Percentiles rank a stretch among this genome's conserved stretches.
These are phyloP conservation scores for Marasmius sp. DNA, from an alignment of 1,284 basidiomycete genomes.

Conservation along the genomic window DNA sequence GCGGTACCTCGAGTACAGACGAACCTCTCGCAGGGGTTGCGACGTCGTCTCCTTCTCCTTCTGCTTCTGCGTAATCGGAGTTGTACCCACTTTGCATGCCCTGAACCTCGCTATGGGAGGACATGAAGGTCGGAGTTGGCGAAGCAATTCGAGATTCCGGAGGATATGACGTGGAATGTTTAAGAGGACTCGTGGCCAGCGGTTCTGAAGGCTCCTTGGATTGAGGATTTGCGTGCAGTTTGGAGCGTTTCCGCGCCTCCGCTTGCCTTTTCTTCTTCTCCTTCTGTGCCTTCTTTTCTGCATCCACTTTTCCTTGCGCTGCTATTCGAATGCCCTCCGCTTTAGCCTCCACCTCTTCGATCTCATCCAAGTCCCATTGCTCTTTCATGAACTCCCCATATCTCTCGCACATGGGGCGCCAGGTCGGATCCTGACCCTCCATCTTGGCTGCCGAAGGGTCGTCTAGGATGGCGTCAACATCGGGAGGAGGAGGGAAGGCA, in stretches of 20 bases:
- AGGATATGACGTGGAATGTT: background rate
- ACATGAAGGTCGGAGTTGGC: background rate
- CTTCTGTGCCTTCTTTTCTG: slow-evolving; percentile 48
- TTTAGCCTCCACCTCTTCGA: slow-evolving; percentile 65
- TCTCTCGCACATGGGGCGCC: slow-evolving; percentile 77
- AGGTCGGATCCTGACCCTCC: slow-evolving; percentile 44
- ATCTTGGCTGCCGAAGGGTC: slow-evolving; percentile 25
- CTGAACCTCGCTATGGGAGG: background rate
- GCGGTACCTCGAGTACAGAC: background rate
- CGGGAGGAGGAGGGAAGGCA: slow-evolving; percentile 71
- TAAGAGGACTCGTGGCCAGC: background rate
- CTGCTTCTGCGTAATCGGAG: background rate
- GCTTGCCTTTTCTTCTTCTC: slow-evolving; percentile 51
- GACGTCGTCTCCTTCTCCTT: background rate
- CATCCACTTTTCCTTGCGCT: slow-evolving; percentile 43
- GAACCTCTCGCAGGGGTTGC: background rate
- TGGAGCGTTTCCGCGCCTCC: slow-evolving; percentile 51
- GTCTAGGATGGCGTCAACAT: slow-evolving; percentile 65
- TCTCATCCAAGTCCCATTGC: slow-evolving; percentile 68
- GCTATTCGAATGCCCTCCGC: slow-evolving; percentile 38
- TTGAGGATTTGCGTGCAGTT: slow-evolving; percentile 33
- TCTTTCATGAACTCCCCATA: slow-evolving; percentile 79
- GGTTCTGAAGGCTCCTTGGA: background rate
- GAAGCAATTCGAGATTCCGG: background rate
- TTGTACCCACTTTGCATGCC: background rate